Percentiles rank a stretch among this genome's conserved stretches.
phyloP scores from a whole-genome alignment of 805 yeast genomes.

The Candida koratica region DNA sequence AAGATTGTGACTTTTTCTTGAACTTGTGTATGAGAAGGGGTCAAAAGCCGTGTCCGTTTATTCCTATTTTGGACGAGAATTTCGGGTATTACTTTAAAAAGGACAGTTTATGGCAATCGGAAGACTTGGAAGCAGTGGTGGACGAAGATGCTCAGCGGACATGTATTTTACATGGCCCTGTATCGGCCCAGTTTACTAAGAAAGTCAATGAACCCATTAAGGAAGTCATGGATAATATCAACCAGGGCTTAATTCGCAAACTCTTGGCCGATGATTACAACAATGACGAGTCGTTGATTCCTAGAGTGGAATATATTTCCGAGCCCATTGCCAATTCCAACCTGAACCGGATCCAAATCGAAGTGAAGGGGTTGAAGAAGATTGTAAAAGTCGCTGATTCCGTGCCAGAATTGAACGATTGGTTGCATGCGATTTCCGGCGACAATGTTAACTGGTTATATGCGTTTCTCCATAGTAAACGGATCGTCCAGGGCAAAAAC shows the following conservation, averaged over 20 bases:
- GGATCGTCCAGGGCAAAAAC: conserved; percentile 81
- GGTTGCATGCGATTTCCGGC: conserved; percentile 87
- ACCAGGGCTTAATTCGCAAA: conserved; percentile 79
- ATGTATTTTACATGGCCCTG: conserved; percentile 99
- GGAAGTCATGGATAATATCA: conserved; percentile 82
- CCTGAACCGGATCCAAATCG: conserved; percentile 23
- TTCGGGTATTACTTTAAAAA: conserved; percentile 96
- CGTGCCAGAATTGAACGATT: conserved; percentile 37
- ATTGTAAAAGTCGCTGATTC: conserved; percentile 38
- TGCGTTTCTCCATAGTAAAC: conserved; percentile 75
- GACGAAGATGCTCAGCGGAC: conserved; percentile 97
- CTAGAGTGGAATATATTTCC: conserved; percentile 87
- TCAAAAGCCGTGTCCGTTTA: conserved; percentile 97
- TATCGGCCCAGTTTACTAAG: conserved; percentile 89
- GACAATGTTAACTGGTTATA: conserved; percentile 78
- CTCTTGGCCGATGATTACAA: conserved; percentile 66
- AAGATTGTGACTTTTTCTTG: conserved; percentile 91
- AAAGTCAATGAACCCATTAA: conserved; percentile 89
- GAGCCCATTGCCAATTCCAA: conserved; percentile 35
- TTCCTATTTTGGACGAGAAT: conserved; percentile 90
- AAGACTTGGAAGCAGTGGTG: conserved; percentile 92
- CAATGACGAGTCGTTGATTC: conserved; percentile 69
- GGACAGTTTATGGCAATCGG: conserved; percentile 99
- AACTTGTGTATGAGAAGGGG: conserved; percentile 73
- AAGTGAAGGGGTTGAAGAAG: conserved; percentile 28